A percentile compares a stretch with the other conserved stretches of the same genome.
These are phyloP conservation scores for Aphanomyces astaci DNA, from an alignment of 352 stramenopile species.

Conservation along the genomic window DNA sequence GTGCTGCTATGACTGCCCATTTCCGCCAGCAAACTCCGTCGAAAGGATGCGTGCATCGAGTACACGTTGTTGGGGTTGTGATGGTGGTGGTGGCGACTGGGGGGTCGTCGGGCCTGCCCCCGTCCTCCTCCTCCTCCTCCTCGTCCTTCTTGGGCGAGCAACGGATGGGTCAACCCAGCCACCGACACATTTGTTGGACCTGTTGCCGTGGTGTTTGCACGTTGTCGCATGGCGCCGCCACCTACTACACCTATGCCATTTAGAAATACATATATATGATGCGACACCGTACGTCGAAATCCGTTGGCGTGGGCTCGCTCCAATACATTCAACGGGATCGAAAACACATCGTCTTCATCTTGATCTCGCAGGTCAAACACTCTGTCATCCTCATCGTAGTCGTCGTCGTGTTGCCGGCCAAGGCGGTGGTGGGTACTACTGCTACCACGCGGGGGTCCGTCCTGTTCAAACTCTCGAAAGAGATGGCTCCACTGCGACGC, in stretches of 20 bases:
- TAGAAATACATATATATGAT: too few relatives aligned
- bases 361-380: constrained; percentile 11
- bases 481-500: constrained; percentile 7
- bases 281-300: too few relatives aligned
- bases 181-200: constrained; percentile 3
- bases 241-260: constrained; percentile 5
- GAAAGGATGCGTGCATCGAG: background rate
- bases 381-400: too few relatives aligned
- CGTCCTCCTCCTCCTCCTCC: background rate
- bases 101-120: background rate
- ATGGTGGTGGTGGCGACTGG: background rate
- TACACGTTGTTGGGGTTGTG: too few relatives aligned
- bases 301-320: too few relatives aligned
- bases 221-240: background rate
- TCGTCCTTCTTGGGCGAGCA: background rate
- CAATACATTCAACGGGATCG: constrained; percentile 15
- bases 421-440: background rate
- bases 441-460: too few relatives aligned
- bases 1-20: background rate
- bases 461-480: constrained; percentile 22
- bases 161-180: constrained; percentile 17
- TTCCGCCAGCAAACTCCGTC: background rate
- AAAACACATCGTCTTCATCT: constrained; percentile 6
- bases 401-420: background rate
- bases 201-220: background rate